These are phyloP conservation scores for Guyanaporus albipodus DNA, from an alignment of 768 basidiomycete species.

Conservation along the genomic window DNA sequence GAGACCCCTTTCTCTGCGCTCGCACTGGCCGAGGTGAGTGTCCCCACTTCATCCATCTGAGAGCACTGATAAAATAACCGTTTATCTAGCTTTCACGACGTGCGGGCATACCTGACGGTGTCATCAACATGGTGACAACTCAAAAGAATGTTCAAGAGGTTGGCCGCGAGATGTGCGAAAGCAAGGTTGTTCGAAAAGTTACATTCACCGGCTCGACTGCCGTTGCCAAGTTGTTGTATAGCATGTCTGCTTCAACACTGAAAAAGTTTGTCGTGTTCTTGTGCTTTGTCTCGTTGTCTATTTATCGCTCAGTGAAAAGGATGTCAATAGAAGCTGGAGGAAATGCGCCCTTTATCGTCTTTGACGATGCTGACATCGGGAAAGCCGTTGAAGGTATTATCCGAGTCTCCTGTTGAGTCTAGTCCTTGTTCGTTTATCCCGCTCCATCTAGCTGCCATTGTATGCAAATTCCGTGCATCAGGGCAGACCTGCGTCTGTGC, in stretches of 20 bases:
- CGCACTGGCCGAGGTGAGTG: slow-evolving; percentile 79
- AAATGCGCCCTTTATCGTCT: slow-evolving; percentile 95
- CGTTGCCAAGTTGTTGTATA: slow-evolving; percentile 73
- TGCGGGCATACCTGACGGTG: slow-evolving; percentile 93
- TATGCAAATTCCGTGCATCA: slow-evolving; percentile 74
- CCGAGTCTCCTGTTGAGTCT: background rate
- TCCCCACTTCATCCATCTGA: background rate
- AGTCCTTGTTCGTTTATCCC: background rate
- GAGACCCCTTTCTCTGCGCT: slow-evolving; percentile 94
- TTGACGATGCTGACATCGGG: slow-evolving; percentile 92
- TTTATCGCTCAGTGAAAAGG: slow-evolving; percentile 25
- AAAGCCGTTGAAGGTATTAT: slow-evolving; percentile 77
- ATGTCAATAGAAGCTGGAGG: slow-evolving; percentile 87
- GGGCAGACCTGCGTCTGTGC: slow-evolving; percentile 89
- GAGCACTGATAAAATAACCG: background rate
- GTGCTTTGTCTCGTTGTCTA: background rate
- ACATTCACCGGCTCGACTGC: slow-evolving; percentile 88
- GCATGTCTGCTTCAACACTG: slow-evolving; percentile 68
- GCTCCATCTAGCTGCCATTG: slow-evolving; percentile 50
- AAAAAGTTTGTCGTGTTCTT: slow-evolving; percentile 63
- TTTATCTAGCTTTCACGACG: slow-evolving; percentile 63
- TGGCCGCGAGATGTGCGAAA: slow-evolving; percentile 93
- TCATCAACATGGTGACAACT: slow-evolving; percentile 92
- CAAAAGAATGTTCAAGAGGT: slow-evolving; percentile 81
- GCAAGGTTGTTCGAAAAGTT: slow-evolving; percentile 79